phyloP scores from a whole-genome alignment of 129 eudicot genomes.

The Oenanthe sinensis region DNA sequence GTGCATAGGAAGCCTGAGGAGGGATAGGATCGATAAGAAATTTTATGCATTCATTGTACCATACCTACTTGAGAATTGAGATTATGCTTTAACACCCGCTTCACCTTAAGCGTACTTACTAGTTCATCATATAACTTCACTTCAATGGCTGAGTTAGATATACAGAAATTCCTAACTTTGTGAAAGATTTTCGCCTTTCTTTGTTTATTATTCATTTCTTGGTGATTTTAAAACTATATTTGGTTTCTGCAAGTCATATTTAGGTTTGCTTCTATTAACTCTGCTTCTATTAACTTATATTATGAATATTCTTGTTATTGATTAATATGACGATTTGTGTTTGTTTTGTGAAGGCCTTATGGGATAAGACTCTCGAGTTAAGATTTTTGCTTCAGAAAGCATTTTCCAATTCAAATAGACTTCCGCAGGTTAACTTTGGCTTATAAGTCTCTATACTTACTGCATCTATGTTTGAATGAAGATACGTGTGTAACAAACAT shows the following conservation, averaged over 20 bases:
- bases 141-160: background rate
- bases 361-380: slow-evolving; percentile 91
- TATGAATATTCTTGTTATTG: background rate
- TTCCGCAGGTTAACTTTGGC: slow-evolving; percentile 63
- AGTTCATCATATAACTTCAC: background rate
- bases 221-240: background rate
- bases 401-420: slow-evolving; percentile 63
- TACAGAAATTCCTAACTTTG: background rate
- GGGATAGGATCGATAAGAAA: too few species aligned
- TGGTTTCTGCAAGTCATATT: background rate
- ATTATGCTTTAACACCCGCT: background rate
- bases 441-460: background rate
- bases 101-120: background rate
- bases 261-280: background rate
- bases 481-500: background rate
- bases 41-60: too few species aligned
- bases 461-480: background rate
- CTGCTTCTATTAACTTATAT: background rate
- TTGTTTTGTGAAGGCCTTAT: slow-evolving; percentile 56
- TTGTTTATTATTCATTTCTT: background rate
- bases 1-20: too few species aligned
- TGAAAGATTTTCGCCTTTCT: background rate
- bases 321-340: slow-evolving; percentile 12
- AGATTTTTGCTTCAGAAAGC: slow-evolving; percentile 84
- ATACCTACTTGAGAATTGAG: too few species aligned